These are phyloP conservation scores for Rhizopus arrhizus DNA, from an alignment of 371 early-diverging fungal species.

Conservation along the genomic window DNA sequence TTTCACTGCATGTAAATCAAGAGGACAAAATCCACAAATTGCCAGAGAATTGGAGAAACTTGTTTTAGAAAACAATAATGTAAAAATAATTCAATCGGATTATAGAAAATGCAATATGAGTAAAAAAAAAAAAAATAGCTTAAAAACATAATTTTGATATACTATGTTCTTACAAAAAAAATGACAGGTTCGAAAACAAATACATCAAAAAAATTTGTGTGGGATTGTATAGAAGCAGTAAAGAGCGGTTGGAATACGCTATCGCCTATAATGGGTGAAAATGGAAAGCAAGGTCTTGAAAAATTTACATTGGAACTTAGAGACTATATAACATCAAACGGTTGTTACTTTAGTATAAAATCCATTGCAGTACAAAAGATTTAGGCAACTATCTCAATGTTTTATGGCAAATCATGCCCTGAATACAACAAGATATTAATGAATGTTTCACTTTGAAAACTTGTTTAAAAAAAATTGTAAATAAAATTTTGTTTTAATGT, in stretches of 20 bases:
- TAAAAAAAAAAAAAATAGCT: conserved; percentile 8
- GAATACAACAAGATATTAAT: too few relatives aligned
- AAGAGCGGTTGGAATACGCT: conserved; percentile 21
- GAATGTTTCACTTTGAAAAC: too few relatives aligned
- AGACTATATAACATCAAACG: not conserved
- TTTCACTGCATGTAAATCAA: conserved; percentile 13
- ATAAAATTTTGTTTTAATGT: too few relatives aligned
- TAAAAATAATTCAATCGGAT: conserved; percentile 21
- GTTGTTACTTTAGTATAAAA: not conserved
- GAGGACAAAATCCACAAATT: conserved; percentile 31
- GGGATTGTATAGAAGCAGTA: conserved; percentile 26
- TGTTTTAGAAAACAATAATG: conserved; percentile 11
- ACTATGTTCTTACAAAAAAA: too few relatives aligned
- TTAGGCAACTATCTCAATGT: not conserved
- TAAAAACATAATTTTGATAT: not conserved
- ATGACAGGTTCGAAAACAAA: conserved; percentile 20
- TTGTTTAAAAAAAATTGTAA: too few relatives aligned
- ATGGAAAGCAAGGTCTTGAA: conserved; percentile 5
- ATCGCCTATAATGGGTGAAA: conserved; percentile 18
- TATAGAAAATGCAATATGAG: conserved; percentile 25
- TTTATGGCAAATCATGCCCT: not conserved
- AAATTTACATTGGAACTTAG: not conserved
- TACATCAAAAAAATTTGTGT: conserved; percentile 27
- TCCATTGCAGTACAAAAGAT: not conserved
- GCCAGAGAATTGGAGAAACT: conserved; percentile 17